Evolutionary conservation across 768 basidiomycete species (phyloP), one percentile per base, ranked within the genome.

Genomic region (Hortiboletus campestris): DNA sequence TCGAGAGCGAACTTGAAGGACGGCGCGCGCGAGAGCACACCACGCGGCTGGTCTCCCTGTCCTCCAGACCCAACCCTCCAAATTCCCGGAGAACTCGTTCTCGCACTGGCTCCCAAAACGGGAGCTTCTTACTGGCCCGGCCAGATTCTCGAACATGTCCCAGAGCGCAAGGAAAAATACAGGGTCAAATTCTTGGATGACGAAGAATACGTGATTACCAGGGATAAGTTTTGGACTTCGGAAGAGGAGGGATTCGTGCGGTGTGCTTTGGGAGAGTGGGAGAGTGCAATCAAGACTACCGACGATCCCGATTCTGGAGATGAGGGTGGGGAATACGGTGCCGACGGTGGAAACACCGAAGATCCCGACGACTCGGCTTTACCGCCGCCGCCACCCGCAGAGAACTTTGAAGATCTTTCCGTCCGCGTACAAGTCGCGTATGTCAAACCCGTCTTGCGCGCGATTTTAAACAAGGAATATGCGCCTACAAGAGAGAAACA

Each of bases 41-140:
- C 59, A 1, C 57, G 41, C 4, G 42, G 31, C 10, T 78, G 72
- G 75, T 71, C 72, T 1, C 76, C 78, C 11, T 79, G 79, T 6
- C 75, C 71, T 16, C 69, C 75, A 3, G 84, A 88, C 58, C 70
- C 71, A 4, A 67, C 74, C 0, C 74, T 87, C 22, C 69, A 78
- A 16, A 81, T 89, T 36, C 88, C 87, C 3, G 89, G 87, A 3
- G 89, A 91, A 66, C 68, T 84, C 1, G 72, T 90, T 3, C 74
- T 90, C 13, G 84, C 85, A 7, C 69, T 69, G 51, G 64, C 60
- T 20, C 69, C 68, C 28, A 63, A 61, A n/a, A 66, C 66, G 7
- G 61, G 71, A 6, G 58, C 62, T 6, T 61, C 67, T 16, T 85
- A 84, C 61, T 92, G 89, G 89, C 88, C 89, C 3, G 89, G 85